Percentiles rank a stretch among this genome's conserved stretches.
phyloP scores from a whole-genome alignment of 202 grass and related monocot species.

The Panicum virgatum region DNA sequence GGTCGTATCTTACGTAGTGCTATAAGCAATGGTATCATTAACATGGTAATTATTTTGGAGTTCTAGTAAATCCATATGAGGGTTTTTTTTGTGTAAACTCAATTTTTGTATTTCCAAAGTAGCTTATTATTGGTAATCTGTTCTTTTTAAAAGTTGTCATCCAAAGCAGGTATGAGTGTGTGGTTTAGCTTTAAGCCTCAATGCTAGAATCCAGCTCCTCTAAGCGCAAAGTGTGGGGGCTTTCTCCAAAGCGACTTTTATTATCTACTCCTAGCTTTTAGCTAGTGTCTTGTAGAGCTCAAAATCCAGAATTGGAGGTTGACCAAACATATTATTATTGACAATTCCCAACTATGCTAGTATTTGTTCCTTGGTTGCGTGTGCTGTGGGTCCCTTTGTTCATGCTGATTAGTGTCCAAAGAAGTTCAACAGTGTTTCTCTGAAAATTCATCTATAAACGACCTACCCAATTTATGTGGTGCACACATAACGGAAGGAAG shows the following conservation, averaged over 20 bases:
- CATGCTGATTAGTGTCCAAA: background rate
- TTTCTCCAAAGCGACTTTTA: background rate
- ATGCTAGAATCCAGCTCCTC: background rate
- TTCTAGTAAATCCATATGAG: too few species aligned
- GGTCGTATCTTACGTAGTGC: too few species aligned
- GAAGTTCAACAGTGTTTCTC: background rate
- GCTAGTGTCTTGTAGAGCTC: background rate
- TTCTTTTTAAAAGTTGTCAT: background rate
- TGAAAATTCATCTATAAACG: background rate
- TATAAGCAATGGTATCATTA: too few species aligned
- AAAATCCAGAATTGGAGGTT: background rate
- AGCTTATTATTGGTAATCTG: background rate
- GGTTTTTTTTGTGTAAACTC: too few species aligned
- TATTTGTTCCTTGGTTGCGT: background rate
- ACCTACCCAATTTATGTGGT: background rate
- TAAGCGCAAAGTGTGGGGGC: background rate
- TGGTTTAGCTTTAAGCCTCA: too few species aligned
- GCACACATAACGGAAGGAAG: background rate
- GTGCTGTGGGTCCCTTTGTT: background rate
- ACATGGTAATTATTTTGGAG: too few species aligned
- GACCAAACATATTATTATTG: background rate
- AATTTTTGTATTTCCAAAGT: background rate
- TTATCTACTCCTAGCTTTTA: background rate
- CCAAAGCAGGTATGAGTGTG: background rate
- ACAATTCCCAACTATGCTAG: background rate